These are phyloP conservation scores for Puccinia novopanici DNA, from an alignment of 1,284 basidiomycete genomes.

Conservation along the genomic window DNA sequence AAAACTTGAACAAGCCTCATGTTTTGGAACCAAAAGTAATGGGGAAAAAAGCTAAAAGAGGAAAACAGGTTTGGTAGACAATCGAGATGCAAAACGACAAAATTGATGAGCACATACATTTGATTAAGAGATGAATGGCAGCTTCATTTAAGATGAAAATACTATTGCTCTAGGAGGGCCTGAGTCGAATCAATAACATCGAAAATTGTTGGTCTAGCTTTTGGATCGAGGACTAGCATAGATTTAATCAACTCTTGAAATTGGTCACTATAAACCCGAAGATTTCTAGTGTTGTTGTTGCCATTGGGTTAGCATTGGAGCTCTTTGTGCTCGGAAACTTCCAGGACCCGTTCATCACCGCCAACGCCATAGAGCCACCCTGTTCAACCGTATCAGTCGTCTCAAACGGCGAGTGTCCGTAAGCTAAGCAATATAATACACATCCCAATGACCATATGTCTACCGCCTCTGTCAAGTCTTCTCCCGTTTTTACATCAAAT, in stretches of 20 bases:
- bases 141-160: constrained; percentile 7
- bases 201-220: constrained; percentile 48
- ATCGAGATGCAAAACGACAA: neutral
- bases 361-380: constrained; percentile 58
- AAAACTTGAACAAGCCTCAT: too few relatives aligned
- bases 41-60: neutral
- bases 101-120: constrained; percentile 1
- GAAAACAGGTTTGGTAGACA: neutral
- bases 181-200: constrained; percentile 31
- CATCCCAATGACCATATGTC: constrained; percentile 60
- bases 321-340: constrained; percentile 54
- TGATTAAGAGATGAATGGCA: neutral
- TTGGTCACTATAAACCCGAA: constrained; percentile 30
- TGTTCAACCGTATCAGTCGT: constrained; percentile 58
- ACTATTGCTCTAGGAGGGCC: constrained; percentile 27
- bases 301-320: constrained; percentile 14
- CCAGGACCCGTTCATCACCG: constrained; percentile 58
- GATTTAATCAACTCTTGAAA: constrained; percentile 55
- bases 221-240: constrained; percentile 56
- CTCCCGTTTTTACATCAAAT: constrained; percentile 59
- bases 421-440: constrained; percentile 57
- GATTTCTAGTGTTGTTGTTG: neutral
- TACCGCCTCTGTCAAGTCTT: constrained; percentile 57
- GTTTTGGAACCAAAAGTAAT: neutral
- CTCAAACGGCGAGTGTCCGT: constrained; percentile 59